Evolutionary conservation across 164 flowering plant genomes (phyloP).

Genomic region (Houttuynia cordata): DNA sequence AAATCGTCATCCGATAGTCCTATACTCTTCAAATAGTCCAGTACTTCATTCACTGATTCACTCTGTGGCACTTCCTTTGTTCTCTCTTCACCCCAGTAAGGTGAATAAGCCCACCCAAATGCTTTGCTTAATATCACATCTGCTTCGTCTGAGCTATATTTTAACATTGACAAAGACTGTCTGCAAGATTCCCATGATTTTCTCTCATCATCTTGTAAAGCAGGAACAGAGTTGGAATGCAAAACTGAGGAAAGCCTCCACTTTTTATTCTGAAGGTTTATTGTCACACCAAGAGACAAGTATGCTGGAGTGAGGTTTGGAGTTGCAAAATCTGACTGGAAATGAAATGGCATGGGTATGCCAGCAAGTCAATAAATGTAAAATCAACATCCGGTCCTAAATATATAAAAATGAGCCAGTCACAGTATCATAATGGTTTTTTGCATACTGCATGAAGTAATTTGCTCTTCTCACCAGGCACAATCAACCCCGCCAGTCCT

Average conservation of each 20-base stretch:
- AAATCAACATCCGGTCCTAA: too few species aligned
- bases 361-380: not conserved
- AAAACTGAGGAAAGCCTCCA: constrained; percentile 43
- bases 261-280: constrained; percentile 13
- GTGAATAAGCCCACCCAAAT: constrained; percentile 76
- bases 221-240: constrained; percentile 15
- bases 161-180: constrained; percentile 39
- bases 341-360: not conserved
- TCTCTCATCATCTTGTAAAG: constrained; percentile 40
- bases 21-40: constrained; percentile 56
- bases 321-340: constrained; percentile 30
- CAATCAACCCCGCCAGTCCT: too few species aligned
- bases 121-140: constrained; percentile 81
- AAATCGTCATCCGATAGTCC: constrained; percentile 73
- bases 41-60: constrained; percentile 32
- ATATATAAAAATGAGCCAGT: too few species aligned
- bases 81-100: constrained; percentile 93
- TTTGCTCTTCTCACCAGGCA: too few species aligned
- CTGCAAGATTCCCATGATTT: constrained; percentile 61
- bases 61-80: constrained; percentile 49
- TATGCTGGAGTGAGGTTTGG: constrained; percentile 10
- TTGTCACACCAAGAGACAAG: constrained; percentile 5
- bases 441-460: too few species aligned
- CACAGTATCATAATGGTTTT: too few species aligned
- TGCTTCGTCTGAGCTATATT: constrained; percentile 44